Conservation (phyloP, 2,329 filamentous ascomycete genomes). For the Fusarium floridanum region DNA sequence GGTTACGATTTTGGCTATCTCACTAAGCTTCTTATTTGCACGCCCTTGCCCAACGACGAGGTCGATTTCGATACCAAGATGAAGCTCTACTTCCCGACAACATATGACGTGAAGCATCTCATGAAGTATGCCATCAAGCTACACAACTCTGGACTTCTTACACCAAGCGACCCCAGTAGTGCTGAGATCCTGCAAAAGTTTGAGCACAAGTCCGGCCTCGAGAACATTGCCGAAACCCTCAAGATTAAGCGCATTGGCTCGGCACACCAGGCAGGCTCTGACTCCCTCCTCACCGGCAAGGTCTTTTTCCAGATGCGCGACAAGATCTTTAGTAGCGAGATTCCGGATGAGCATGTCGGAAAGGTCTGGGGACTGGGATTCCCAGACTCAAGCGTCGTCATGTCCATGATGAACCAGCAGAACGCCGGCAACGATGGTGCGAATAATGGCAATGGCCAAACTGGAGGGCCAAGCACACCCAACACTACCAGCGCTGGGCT, state of each 20-base stretch:
- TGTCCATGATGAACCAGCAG: conserved; percentile 53
- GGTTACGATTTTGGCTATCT: conserved; percentile 99
- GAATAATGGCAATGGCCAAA: conserved; percentile 54
- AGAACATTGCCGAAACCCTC: conserved; percentile 93
- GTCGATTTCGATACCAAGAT: conserved; percentile 89
- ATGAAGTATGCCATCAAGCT: conserved; percentile 88
- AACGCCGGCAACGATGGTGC: conserved; percentile 48
- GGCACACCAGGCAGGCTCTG: conserved; percentile 92
- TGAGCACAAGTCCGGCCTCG: conserved; percentile 90
- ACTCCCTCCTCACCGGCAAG: conserved; percentile 91
- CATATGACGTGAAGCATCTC: conserved; percentile 97
- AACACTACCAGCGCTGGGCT: conserved; percentile 72
- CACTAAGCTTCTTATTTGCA: conserved; percentile 90
- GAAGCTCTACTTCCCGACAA: conserved; percentile 90
- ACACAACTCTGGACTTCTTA: conserved; percentile 72
- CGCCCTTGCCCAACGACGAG: conserved; percentile 88
- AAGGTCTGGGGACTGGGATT: conserved; percentile 94
- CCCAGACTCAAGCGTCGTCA: conserved; percentile 67
- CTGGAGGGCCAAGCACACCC: conserved; percentile 70
- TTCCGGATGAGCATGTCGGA: conserved; percentile 85
- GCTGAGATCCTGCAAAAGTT: conserved; percentile 85
- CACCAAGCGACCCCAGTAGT: conserved; percentile 73
- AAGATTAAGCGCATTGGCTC: conserved; percentile 89
- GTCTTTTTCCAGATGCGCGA: conserved; percentile 95
- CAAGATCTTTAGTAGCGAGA: conserved; percentile 85